Evolutionary conservation across 495 filamentous ascomycete species (phyloP), one percentile per base, ranked within the genome.

Genomic region (Penicillium coffeae): DNA sequence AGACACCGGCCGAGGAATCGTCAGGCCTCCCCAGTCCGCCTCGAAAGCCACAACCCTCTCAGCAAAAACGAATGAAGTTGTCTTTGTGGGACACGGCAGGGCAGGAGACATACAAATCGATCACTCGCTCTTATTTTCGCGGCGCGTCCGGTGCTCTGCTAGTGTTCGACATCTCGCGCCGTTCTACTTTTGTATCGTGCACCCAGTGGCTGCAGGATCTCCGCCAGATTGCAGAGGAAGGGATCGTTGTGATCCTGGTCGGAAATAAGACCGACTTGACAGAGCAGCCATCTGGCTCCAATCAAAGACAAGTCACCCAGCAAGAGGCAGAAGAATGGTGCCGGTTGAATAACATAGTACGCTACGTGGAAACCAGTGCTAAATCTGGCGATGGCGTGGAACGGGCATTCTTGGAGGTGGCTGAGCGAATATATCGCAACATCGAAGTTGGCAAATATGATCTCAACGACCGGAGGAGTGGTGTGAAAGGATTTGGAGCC

Each of bases 61-160:
- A 58, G 8, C 84, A 88, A 64, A 89, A 90, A 58, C 83, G 85
- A 66, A 88, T 87, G 85, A 88, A 89, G 51, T 71, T 89, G 6
- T 85, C 82, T 1, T 69, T 98, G 12, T 96, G 93, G 93, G 93
- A 98, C 65, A 98, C 93, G 0, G 93, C 93, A 19, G 93, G 93
- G 3, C 93, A 98, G 62, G 93, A 98, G 74, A 95, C 89, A 9
- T 95, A 95, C 73, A 94, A 94, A 62, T 89, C 86, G 40, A 91
- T 98, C 50, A 98, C 93, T 4, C 82, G 90, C 19, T 90, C 85
- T 38, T 98, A 98, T 70, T 98, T 98, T 70, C 84, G 93, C 21
- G 93, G 93, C 55, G 90, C 91, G 1, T 88, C 84, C 0, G 92
- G 93, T 36, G 93, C 92, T 5, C 75, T 98, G 2, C 79, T 98